Evolutionary conservation across 2,329 filamentous ascomycete species (phyloP), one percentile per base, ranked within the genome.

Genomic region (Cryphonectria naterciae): DNA sequence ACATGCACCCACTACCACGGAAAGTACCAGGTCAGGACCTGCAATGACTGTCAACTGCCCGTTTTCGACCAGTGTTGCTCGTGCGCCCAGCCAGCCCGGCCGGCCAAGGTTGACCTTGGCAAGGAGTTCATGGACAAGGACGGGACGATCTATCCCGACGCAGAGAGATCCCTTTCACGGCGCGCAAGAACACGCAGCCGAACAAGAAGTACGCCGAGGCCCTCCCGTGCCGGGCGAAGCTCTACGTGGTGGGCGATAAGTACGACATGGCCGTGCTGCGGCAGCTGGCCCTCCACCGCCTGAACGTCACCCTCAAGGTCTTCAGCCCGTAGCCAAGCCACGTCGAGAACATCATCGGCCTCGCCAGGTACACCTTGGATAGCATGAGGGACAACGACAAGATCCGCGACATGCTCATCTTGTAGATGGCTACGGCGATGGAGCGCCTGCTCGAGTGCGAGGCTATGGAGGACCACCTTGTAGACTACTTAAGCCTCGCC

Each of bases 181-280:
- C 71, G 1, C 52, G 68, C 32, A 25, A 28, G 17, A 71, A 73
- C 37, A 61, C 6, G 15, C 28, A 67, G 3, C 19, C 17, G 6
- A 13, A 8, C 13, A 61, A 72, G 56, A 46, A 43, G 35, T 64
- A 67, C 28, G 60, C 25, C 35, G 5, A 39, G 4, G 25, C 71
- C 37, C 69, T 69, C 49, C 35, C 65, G 19, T 68, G 56, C 43
- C 66, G 70, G 32, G 65, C 70, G 15, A 68, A 22, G 7, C 65
- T 72, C 5, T 70, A 70, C 41, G 54, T 72, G 10, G n/a, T 73
- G 1, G 67, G 61, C 7, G 69, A 74, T 54, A 70, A 64, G 32
- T 71, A 73, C 61, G 52, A 61, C 61, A 54, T 70, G 11, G 11
- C 35, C 2, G 3, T 15, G 11, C 69, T 71, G 17, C 32, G 32